Evolutionary conservation across 139 green algal species (phyloP), one percentile per base, ranked within the genome.

Genomic region (Chlorella sorokiniana): DNA sequence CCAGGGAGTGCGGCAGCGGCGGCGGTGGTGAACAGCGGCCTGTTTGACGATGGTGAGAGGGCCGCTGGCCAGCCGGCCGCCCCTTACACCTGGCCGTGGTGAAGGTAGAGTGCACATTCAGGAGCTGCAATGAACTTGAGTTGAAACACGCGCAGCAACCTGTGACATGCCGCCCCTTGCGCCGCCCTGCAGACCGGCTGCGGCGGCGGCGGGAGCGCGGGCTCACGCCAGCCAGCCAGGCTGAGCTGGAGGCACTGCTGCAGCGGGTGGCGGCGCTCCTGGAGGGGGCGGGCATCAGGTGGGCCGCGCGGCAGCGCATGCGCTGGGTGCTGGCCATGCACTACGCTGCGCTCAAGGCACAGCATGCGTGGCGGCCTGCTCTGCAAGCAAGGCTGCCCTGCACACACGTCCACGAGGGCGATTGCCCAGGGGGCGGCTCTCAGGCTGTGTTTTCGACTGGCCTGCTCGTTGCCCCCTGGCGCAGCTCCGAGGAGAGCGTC

Each of bases 161-260:
- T 16, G 18, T 65, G 29, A 22, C 23, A 33, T 41, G 41, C 38
- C 37, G 37, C 10, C 48, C 35, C 6, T n/a, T 76, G 67, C 37
- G 16, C 35, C 23, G 0, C 14, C 31, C 38, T 73, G 61, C 61
- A 81, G 61, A 72, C 31, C 63, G 63, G 25, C 22, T 82, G 33
- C 42, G 45, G 33, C 76, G 77, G 77, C 64, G 38, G 63, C 56
- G 62, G 4, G 59, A 76, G 41, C 45, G 67, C 65, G 77, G 61
- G 62, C 38, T 78, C 27, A n/a, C 54, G 5, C 22, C 59, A 23
- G 78, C 84, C n/a, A 45, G n/a, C 38, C 73, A 68, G 51, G 71
- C 42, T 45, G 74, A 86, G 72, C 38, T 86, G 10, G 82, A 86
- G 52, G 62, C 82, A 27, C 62, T 86, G 37, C 59, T 86, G 62